phyloP scores from a whole-genome alignment of 768 basidiomycete species.

The Lentinula sp. region DNA sequence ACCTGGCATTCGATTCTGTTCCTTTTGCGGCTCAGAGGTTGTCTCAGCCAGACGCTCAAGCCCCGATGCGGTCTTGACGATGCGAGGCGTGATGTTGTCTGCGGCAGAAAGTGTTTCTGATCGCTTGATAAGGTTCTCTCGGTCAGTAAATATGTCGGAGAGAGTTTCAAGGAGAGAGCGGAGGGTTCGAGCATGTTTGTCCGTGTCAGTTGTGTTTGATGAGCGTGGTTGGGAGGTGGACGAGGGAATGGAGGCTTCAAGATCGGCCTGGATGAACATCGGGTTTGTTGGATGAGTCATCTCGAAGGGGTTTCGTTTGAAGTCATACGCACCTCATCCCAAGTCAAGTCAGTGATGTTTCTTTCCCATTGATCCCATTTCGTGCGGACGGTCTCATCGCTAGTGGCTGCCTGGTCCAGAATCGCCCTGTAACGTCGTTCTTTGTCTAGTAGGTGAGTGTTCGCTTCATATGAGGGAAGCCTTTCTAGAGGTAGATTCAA shows the following conservation, averaged over 20 bases:
- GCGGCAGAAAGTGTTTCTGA: constrained; percentile 53
- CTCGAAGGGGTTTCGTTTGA: neutral
- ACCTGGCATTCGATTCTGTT: constrained; percentile 9
- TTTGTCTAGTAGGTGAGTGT: constrained; percentile 63
- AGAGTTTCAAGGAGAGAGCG: constrained; percentile 75
- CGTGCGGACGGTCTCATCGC: constrained; percentile 68
- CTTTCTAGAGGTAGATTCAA: constrained; percentile 36
- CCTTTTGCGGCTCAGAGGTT: neutral
- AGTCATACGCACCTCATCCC: constrained; percentile 38
- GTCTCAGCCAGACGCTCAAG: constrained; percentile 58
- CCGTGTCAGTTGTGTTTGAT: constrained; percentile 46
- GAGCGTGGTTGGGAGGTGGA: constrained; percentile 33
- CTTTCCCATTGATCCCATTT: constrained; percentile 91
- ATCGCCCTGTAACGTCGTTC: constrained; percentile 68
- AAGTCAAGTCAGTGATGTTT: constrained; percentile 62
- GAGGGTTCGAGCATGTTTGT: constrained; percentile 60
- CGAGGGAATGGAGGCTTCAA: constrained; percentile 66
- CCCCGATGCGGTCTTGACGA: constrained; percentile 59
- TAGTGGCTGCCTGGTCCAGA: constrained; percentile 62
- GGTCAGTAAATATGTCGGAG: constrained; percentile 59
- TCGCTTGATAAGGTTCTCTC: constrained; percentile 57
- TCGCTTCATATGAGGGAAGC: constrained; percentile 73
- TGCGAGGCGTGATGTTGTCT: constrained; percentile 69
- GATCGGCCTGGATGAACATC: constrained; percentile 38
- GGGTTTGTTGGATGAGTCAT: neutral